Conservation (phyloP, 345 rosid species). For the Brassica cretica region DNA sequence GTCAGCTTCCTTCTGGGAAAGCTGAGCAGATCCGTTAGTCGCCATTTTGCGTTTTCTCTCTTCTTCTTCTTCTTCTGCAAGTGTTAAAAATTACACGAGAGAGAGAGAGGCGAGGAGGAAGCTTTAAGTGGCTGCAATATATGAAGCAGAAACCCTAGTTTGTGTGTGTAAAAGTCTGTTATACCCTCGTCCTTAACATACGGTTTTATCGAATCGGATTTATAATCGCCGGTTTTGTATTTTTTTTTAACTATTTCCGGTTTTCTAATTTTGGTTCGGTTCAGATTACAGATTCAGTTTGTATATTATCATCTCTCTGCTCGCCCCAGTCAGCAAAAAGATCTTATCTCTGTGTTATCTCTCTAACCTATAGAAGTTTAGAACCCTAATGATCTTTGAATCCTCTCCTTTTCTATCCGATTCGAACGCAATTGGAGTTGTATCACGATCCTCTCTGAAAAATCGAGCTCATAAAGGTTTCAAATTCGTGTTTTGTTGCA, state of each 20-base stretch:
- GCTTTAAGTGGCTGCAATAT: background rate
- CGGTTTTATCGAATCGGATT: background rate
- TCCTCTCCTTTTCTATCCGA: background rate
- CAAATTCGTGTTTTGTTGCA: background rate
- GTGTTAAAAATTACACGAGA: background rate
- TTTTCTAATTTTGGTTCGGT: background rate
- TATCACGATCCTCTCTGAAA: conserved; percentile 18
- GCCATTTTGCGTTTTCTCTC: conserved; percentile 33
- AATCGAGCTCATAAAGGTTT: conserved; percentile 31
- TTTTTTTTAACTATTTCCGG: background rate
- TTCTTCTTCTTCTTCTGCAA: conserved; percentile 23
- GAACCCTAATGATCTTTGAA: conserved; percentile 29
- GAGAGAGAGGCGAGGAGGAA: background rate
- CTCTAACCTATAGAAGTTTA: background rate
- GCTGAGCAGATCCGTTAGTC: conserved; percentile 45
- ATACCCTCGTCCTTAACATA: background rate
- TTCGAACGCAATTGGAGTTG: background rate
- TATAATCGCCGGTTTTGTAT: background rate
- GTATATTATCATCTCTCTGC: too few relatives aligned
- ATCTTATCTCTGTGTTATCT: background rate
- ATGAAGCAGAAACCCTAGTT: conserved; percentile 12
- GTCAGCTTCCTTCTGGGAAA: conserved; percentile 75
- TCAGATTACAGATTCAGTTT: background rate
- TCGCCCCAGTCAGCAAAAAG: background rate
- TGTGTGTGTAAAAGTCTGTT: background rate